phyloP scores from a whole-genome alignment of 2,329 filamentous ascomycete species.

The Zymoseptoria tritici region DNA sequence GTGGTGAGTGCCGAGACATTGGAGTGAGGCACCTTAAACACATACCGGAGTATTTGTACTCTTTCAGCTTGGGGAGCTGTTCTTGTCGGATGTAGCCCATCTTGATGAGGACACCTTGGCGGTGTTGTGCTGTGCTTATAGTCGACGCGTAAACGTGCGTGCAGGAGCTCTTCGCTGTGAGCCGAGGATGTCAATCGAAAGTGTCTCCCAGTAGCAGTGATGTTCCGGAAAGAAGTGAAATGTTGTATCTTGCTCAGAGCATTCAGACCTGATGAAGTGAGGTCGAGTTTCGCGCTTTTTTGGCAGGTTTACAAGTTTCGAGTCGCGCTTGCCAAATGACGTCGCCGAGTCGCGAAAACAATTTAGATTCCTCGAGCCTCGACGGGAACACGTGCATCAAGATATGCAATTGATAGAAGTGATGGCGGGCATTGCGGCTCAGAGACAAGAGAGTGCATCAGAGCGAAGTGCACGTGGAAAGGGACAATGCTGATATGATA shows the following conservation, averaged over 20 bases:
- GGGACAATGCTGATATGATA: not conserved
- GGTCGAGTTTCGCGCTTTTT: not conserved
- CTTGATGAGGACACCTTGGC: not conserved
- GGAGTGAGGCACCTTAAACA: no score
- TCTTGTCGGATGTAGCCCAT: slow-evolving; percentile 97
- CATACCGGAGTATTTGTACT: slow-evolving; percentile 72
- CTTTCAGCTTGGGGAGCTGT: slow-evolving; percentile 75
- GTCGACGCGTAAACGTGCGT: not conserved
- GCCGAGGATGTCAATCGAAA: not conserved
- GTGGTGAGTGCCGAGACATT: not conserved
- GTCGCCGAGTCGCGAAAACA: not conserved
- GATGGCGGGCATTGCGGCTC: no score
- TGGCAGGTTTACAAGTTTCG: not conserved
- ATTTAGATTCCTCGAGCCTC: not conserved
- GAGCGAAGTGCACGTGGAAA: not conserved
- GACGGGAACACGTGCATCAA: not conserved
- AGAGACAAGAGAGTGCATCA: no score
- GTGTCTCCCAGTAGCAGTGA: not conserved
- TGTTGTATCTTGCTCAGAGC: not conserved
- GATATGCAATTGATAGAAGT: no score
- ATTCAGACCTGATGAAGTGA: not conserved
- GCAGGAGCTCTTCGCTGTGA: not conserved
- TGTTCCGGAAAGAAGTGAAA: not conserved
- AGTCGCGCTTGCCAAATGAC: not conserved
- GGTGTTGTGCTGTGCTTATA: not conserved